Conservation (phyloP, 2,329 filamentous ascomycete genomes). For the Epichloe amarillans region DNA sequence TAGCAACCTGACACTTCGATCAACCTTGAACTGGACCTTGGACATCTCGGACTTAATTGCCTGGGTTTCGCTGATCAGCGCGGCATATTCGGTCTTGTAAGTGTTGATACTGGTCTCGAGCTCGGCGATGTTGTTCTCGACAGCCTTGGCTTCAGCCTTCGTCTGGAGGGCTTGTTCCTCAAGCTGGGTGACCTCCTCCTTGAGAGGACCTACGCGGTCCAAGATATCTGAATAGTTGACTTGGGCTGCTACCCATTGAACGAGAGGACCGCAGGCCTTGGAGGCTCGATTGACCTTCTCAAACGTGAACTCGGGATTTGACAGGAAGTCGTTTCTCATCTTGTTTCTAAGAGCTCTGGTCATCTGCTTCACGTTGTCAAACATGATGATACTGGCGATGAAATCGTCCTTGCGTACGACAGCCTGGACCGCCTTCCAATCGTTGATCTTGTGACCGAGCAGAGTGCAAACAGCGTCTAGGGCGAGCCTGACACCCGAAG, state of each 20-base stretch:
- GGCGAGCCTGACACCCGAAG: slow-evolving; percentile 77
- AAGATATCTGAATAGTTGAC: slow-evolving; percentile 97
- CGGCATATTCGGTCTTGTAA: slow-evolving; percentile 93
- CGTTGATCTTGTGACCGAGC: slow-evolving; percentile 75
- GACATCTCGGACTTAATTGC: slow-evolving; percentile 96
- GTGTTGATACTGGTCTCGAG: slow-evolving; percentile 84
- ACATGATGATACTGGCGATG: slow-evolving; percentile 94
- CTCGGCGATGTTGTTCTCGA: slow-evolving; percentile 71
- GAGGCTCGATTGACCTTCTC: slow-evolving; percentile 93
- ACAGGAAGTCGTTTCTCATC: slow-evolving; percentile 87
- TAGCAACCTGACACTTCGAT: slow-evolving; percentile 84
- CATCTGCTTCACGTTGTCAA: slow-evolving; percentile 93
- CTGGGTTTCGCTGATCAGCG: slow-evolving; percentile 91
- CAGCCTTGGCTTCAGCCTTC: slow-evolving; percentile 83
- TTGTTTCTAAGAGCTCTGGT: slow-evolving; percentile 66
- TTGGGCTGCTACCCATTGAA: slow-evolving; percentile 94
- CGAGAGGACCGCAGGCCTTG: slow-evolving; percentile 90
- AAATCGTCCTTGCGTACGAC: slow-evolving; percentile 91
- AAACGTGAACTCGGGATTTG: slow-evolving; percentile 89
- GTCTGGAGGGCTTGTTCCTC: slow-evolving; percentile 85
- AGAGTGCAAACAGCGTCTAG: slow-evolving; percentile 94
- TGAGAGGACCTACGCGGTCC: slow-evolving; percentile 81
- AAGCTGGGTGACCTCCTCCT: slow-evolving; percentile 75
- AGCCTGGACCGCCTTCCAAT: slow-evolving; percentile 83
- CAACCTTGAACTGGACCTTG: slow-evolving; percentile 93